A percentile compares a stretch with the other conserved stretches of the same genome.
phyloP scores from a whole-genome alignment of 108 stramenopile species.

The Chaetoceros tenuissimus region DNA sequence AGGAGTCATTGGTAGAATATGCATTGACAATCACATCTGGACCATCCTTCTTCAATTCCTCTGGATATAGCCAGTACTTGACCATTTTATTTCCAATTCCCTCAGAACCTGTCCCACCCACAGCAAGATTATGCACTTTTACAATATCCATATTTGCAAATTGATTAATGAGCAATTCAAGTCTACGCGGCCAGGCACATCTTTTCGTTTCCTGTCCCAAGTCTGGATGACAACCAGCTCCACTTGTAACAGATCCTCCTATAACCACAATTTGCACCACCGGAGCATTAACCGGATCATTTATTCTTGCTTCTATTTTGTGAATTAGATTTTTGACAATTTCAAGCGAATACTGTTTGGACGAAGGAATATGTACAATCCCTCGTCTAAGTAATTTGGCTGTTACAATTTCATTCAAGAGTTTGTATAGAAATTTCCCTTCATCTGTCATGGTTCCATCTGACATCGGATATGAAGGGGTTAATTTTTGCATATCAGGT shows the following conservation, averaged over 20 bases:
- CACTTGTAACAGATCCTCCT: constrained; percentile 10
- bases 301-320: too few species aligned
- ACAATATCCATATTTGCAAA: neutral
- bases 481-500: too few species aligned
- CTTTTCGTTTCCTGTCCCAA: neutral
- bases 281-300: neutral
- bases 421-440: too few species aligned
- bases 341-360: too few species aligned
- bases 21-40: constrained; percentile 6
- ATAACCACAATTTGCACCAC: constrained; percentile 12
- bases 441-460: too few species aligned
- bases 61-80: constrained; percentile 9
- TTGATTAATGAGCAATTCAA: constrained; percentile 8
- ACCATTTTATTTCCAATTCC: constrained; percentile 5
- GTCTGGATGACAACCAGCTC: neutral
- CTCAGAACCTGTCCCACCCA: constrained; percentile 5
- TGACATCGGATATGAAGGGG: too few species aligned
- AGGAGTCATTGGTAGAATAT: constrained; percentile 4
- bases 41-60: neutral
- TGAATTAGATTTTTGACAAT: too few species aligned
- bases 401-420: too few species aligned
- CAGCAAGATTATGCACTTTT: constrained; percentile 5
- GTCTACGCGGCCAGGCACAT: constrained; percentile 8
- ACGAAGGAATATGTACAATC: too few species aligned
- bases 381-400: too few species aligned